These are phyloP conservation scores for Mortierella sp. DNA, from an alignment of 371 early-diverging fungal species.

Conservation along the genomic window DNA sequence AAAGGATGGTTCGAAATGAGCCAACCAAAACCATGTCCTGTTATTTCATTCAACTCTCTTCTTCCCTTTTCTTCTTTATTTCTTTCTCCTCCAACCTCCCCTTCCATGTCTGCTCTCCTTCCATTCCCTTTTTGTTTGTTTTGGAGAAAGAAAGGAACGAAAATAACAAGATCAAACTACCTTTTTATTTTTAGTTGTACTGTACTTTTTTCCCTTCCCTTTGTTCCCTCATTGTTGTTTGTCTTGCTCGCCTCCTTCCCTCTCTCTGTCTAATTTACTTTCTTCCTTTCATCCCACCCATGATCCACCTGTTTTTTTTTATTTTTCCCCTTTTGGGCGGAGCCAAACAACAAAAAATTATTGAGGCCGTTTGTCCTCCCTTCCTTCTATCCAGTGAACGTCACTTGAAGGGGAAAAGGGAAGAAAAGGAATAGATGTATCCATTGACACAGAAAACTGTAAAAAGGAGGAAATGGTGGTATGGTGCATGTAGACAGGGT, in stretches of 20 bases:
- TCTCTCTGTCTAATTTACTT: neutral
- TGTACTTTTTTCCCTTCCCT: neutral
- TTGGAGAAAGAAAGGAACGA: neutral
- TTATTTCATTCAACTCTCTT: constrained; percentile 2
- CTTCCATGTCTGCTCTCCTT: neutral
- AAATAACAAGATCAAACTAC: neutral
- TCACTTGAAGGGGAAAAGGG: neutral
- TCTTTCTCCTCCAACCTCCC: neutral
- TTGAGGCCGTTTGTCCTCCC: neutral
- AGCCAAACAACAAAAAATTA: neutral
- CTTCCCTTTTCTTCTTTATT: neutral
- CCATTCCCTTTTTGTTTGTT: neutral
- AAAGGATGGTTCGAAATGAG: too few relatives aligned
- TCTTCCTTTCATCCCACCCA: neutral
- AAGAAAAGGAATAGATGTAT: neutral
- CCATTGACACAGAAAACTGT: neutral
- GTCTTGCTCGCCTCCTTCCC: neutral
- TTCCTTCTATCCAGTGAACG: neutral
- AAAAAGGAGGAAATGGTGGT: neutral
- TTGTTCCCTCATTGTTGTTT: neutral
- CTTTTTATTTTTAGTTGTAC: neutral
- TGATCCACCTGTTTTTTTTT: neutral
- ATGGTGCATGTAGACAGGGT: neutral
- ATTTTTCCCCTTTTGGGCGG: neutral
- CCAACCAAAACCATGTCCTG: neutral